Base-by-base conservation (phyloP, 768 basidiomycete genomes). In the Mycena indigotica region DNA sequence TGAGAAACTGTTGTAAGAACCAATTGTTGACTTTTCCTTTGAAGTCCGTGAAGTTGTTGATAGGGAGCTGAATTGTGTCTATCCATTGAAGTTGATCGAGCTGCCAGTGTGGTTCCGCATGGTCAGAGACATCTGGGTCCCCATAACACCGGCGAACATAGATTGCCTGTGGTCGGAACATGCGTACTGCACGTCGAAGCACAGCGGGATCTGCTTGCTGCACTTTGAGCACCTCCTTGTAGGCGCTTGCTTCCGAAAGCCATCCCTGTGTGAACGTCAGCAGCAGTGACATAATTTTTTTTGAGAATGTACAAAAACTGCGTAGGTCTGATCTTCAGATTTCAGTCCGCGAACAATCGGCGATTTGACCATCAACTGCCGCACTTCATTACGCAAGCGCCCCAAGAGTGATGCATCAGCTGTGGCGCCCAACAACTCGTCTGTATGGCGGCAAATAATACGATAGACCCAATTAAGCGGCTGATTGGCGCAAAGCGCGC, bases 41-140 rank as follows among this genome's bases (percentile, higher is more conserved):
- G 24, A 55, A 60, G 24, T 44, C 52, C 24, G n/a, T 6, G 29
- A 51, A 50, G 25, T 49, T 24, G 16, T 16, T 15, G 12, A 1
- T 4, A n/a, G 58, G 53, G 2, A 60, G 54, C 30, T 60, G 58
- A 26, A 60, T 41, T 24, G 46, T 48, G 3, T 38, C 38, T 13
- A 40, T 17, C 39, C 46, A 60, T 30, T 24, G 25, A 1, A 54
- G 58, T 23, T 52, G 53, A 6, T 49, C 30, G 2, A 60, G 32
- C 24, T 60, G 53, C 58, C 58, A 60, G 53, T 60, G 58, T 21
- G 10, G 41, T 23, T 10, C 19, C n/a, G 32, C 32, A 35, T 35
- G 32, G 5, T 12, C 21, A 28, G 25, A 26, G 4, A 6, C 23
- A 23, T 24, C 24, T 24, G 46, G 4, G n/a, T 48, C 46, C 24